Evolutionary conservation across 345 rosid species (phyloP), one percentile per base, ranked within the genome.

Genomic region (Syzygium oleosum): DNA sequence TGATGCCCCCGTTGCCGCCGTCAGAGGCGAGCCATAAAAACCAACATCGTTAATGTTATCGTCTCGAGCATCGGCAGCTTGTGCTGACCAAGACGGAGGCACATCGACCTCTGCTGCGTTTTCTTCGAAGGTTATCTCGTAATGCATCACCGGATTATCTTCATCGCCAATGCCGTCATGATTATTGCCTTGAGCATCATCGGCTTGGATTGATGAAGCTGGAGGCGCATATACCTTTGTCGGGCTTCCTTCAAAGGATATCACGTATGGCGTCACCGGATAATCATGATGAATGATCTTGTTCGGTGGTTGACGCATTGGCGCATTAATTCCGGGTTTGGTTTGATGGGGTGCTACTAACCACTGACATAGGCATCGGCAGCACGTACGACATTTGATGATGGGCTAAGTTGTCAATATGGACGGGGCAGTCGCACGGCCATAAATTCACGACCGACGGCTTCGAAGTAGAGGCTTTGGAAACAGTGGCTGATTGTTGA

Each of bases 391-490:
- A 22, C 61, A 56, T 22, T 56, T 56, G 27, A 56, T 3, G 61
- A 8, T 21, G 59, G 58, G 58, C 5, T 55, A 55, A 4, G 58
- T 55, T 55, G 11, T 21, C 23, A 58, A 58, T 12, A 13, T 58
- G 25, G 65, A 58, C 14, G 0, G 29, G 15, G 14, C 0, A 11
- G 25, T 58, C 0, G 29, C 65, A 58, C 0, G 15, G 15, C 0
- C 6, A 14, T 25, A 58, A 11, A 58, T 58, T 59, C 65, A 11
- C 31, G n/a, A 59, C 25, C 3, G 65, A 29, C 31, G 2, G 31
- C 65, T 59, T 59, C 7, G 31, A 25, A 25, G 29, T 59, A 11
- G 25, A 1, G 65, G 31, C 65, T 59, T 59, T n/a, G 65, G 65
- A 0, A 59, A 59, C 0, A 7, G 12, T 5, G 65, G 31, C 27